phyloP scores from a whole-genome alignment of 192 early-diverging fungal genomes.

The Umbelopsis sp. region DNA sequence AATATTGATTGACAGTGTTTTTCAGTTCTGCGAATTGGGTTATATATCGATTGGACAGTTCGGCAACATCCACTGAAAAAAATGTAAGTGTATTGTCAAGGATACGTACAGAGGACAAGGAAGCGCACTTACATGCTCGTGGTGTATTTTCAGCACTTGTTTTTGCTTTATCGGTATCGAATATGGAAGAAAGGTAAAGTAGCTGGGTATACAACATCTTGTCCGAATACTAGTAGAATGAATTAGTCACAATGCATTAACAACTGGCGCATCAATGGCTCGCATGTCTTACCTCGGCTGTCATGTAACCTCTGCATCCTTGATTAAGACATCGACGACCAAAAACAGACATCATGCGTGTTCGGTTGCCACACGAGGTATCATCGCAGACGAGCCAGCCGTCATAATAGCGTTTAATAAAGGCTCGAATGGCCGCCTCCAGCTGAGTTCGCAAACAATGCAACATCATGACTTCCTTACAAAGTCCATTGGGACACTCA shows the following conservation, averaged over 20 bases:
- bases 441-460: slow-evolving; percentile 68
- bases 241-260: neutral
- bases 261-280: neutral
- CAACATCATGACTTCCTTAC: slow-evolving; percentile 45
- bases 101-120: slow-evolving; percentile 20
- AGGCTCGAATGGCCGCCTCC: slow-evolving; percentile 59
- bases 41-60: slow-evolving; percentile 33
- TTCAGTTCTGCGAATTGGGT: slow-evolving; percentile 30
- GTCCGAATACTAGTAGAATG: slow-evolving; percentile 69
- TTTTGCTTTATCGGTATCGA: slow-evolving; percentile 56
- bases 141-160: slow-evolving; percentile 6
- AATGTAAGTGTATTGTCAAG: slow-evolving; percentile 10
- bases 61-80: slow-evolving; percentile 4
- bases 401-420: slow-evolving; percentile 76
- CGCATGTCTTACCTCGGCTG: slow-evolving; percentile 55
- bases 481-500: slow-evolving; percentile 56
- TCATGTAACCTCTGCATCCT: slow-evolving; percentile 71
- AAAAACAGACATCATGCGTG: slow-evolving; percentile 70
- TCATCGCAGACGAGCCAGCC: slow-evolving; percentile 83
- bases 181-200: slow-evolving; percentile 72
- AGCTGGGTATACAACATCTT: slow-evolving; percentile 80
- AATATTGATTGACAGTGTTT: slow-evolving; percentile 62
- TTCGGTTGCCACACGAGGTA: slow-evolving; percentile 62
- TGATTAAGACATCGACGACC: slow-evolving; percentile 68
- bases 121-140: slow-evolving; percentile 31